These are phyloP conservation scores for Mitragyna speciosa DNA, from an alignment of 257 asterid genomes.

Conservation along the genomic window DNA sequence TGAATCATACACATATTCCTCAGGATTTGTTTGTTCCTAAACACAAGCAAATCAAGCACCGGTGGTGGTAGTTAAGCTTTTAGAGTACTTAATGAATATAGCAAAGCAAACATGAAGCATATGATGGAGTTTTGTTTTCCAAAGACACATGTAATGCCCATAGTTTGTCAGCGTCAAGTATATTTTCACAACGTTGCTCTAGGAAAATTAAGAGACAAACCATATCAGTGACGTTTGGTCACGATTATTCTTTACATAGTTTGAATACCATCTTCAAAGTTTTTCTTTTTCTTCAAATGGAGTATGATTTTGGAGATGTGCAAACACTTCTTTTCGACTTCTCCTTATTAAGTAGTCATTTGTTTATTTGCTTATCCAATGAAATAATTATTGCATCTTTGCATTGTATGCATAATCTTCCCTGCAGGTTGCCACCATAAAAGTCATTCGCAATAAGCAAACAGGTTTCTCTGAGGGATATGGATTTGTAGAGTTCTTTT, in stretches of 20 bases:
- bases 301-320: not conserved
- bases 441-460: conserved; percentile 90
- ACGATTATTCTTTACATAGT: not conserved
- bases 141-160: not conserved
- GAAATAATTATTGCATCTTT: not conserved
- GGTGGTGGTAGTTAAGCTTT: not conserved
- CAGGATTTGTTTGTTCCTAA: not conserved
- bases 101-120: not conserved
- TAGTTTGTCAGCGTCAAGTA: not conserved
- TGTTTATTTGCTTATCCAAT: not conserved
- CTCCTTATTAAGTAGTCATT: not conserved
- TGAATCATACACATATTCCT: not conserved
- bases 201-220: not conserved
- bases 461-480: conserved; percentile 89
- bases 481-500: conserved; percentile 82
- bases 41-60: not conserved
- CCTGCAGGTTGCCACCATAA: conserved; percentile 74
- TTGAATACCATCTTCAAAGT: not conserved
- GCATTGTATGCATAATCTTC: not conserved
- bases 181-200: not conserved
- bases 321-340: not conserved
- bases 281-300: not conserved
- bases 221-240: not conserved
- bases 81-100: not conserved
- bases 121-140: not conserved